Conservation (phyloP, 345 rosid genomes). For the Linum usitatissimum region DNA sequence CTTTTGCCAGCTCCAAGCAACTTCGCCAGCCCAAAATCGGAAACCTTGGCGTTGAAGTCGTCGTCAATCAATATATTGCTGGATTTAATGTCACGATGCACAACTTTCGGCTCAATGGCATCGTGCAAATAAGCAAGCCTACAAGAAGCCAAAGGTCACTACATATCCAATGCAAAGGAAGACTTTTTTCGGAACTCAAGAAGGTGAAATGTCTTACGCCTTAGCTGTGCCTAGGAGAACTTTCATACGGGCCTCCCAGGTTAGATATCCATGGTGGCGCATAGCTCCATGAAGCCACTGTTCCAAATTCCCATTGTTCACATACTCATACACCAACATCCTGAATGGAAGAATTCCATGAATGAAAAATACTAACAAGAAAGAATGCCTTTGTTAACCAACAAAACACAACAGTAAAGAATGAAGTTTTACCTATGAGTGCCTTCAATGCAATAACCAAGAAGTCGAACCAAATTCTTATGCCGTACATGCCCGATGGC, state of each 20-base stretch:
- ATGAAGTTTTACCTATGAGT: conserved; percentile 40
- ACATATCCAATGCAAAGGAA: neutral
- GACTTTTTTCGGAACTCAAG: neutral
- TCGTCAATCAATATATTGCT: conserved; percentile 91
- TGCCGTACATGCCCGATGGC: conserved; percentile 85
- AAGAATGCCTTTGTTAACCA: neutral
- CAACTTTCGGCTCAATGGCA: conserved; percentile 99
- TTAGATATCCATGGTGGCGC: conserved; percentile 71
- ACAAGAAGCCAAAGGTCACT: conserved; percentile 17
- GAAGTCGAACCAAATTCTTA: conserved; percentile 73
- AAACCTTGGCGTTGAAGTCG: conserved; percentile 84
- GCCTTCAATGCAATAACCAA: conserved; percentile 77
- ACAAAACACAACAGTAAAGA: neutral
- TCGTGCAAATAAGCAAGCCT: conserved; percentile 97
- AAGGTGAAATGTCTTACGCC: conserved; percentile 42
- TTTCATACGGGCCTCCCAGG: conserved; percentile 82
- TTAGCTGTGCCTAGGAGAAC: conserved; percentile 73
- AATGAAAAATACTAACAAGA: conserved; percentile 2
- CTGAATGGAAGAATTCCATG: conserved; percentile 17
- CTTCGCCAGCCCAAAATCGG: conserved; percentile 97
- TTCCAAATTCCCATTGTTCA: conserved; percentile 75
- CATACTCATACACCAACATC: conserved; percentile 71
- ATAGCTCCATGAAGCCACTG: conserved; percentile 86
- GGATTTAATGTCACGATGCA: conserved; percentile 95
- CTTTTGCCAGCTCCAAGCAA: conserved; percentile 95